Conservation (phyloP, 306 rosid genomes). For the Prunus mongolica region DNA sequence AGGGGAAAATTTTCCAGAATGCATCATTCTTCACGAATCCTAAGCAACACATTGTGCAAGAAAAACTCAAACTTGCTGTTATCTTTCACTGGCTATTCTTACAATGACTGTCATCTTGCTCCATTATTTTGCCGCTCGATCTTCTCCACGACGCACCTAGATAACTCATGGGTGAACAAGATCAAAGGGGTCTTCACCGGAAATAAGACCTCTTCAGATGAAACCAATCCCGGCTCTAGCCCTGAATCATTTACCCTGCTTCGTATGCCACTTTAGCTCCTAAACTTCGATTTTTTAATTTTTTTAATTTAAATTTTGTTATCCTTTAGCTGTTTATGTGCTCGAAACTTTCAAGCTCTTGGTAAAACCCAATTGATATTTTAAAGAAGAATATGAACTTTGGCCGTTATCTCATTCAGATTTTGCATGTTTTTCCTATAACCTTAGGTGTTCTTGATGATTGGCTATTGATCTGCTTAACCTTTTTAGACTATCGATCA, state of each 20-base stretch:
- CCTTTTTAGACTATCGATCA: not conserved
- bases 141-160: conserved; percentile 52
- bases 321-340: not conserved
- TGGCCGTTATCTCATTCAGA: not conserved
- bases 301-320: not conserved
- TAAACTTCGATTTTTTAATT: not conserved
- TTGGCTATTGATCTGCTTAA: not conserved
- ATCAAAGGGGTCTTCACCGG: conserved; percentile 78
- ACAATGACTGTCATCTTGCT: conserved; percentile 11
- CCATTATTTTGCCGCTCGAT: conserved; percentile 48
- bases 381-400: not conserved
- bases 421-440: not conserved
- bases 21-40: conserved; percentile 35
- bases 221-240: conserved; percentile 30
- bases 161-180: conserved; percentile 70
- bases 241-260: conserved; percentile 50
- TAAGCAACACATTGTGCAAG: conserved; percentile 21
- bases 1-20: conserved; percentile 14
- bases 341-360: not conserved
- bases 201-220: conserved; percentile 33
- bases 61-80: not conserved
- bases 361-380: not conserved
- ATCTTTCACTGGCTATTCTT: conserved; percentile 3
- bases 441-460: not conserved
- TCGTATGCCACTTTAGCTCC: conserved; percentile 27